Percentiles rank a stretch among this genome's conserved stretches.
Evolutionary conservation across 306 rosid species (phyloP).

Genomic region (Castanea crenata): DNA sequence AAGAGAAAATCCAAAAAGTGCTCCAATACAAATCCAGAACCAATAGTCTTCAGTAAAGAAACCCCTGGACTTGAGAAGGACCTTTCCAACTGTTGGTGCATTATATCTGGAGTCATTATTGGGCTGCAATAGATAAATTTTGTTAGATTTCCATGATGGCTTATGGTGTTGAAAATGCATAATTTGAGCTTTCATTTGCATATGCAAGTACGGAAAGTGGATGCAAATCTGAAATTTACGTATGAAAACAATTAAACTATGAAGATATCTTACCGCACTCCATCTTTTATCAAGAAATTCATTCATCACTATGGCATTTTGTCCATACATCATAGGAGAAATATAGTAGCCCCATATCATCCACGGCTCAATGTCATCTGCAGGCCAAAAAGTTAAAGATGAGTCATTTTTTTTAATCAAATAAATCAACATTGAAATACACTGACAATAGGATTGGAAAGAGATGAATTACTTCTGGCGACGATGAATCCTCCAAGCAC

Average conservation of each 20-base stretch:
- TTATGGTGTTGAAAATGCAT: neutral
- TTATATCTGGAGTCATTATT: slow-evolving; percentile 41
- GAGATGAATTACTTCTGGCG: slow-evolving; percentile 35
- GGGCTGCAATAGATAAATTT: slow-evolving; percentile 37
- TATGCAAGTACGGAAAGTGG: neutral
- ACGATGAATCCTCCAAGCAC: slow-evolving; percentile 65
- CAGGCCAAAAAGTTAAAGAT: neutral
- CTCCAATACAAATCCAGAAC: slow-evolving; percentile 81
- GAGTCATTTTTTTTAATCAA: neutral
- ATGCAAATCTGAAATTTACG: neutral
- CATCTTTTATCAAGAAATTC: slow-evolving; percentile 86
- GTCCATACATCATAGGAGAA: slow-evolving; percentile 91
- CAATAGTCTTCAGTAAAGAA: slow-evolving; percentile 52
- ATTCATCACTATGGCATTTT: slow-evolving; percentile 72
- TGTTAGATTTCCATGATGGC: neutral
- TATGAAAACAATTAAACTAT: neutral
- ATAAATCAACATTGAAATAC: neutral
- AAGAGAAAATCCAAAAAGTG: slow-evolving; percentile 60
- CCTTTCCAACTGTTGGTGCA: slow-evolving; percentile 61
- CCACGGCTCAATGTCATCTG: slow-evolving; percentile 75
- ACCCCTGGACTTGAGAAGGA: slow-evolving; percentile 59
- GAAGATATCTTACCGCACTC: slow-evolving; percentile 41
- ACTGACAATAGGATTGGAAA: neutral
- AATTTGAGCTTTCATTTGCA: neutral
- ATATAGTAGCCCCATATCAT: slow-evolving; percentile 71